Evolutionary conservation across 2,329 filamentous ascomycete species (phyloP), one percentile per base, ranked within the genome.

Genomic region (Tetracladium maxilliforme): DNA sequence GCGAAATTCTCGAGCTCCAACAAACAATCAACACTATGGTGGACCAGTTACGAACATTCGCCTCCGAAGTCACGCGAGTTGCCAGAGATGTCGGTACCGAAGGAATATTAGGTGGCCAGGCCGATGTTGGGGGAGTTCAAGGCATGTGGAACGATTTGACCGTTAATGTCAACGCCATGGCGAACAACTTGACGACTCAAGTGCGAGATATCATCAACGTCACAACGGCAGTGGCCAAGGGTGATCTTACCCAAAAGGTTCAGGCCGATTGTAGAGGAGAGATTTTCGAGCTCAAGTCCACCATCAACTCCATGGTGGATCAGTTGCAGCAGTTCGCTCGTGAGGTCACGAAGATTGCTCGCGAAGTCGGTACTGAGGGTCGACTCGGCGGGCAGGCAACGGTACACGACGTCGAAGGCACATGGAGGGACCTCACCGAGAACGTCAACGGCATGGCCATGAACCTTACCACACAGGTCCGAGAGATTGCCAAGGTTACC

Each of bases 251-350:
- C 25, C 87, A 93, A 51, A 94, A 94, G 51, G 87, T 98, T 19
- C 83, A 92, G 50, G 86, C 86, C 32, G 83, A 82, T 44, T 87
- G 80, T 54, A 79, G 75, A 57, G 92, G 79, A 51, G 90, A 87
- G 63, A 95, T 86, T 43, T 79, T 74, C 46, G 83, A 81, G 57
- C 77, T 98, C 44, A 98, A 98, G 55, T 86, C 84, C 31, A 95
- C 90, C 23, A 98, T 95, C 61, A 98, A 98, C 55, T 90, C 81
- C 48, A 98, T 98, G 87, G 87, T 98, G 37, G 90, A 94, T 49
- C 90, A 94, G 50, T 62, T 98, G 30, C 83, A 92, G 45, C 86
- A 94, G 45, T 95, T 95, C 47, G 90, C 90, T 7, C 80, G 84
- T 44, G 87, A 95, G 56, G 90, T 98, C 40, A 95, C 87, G 19